Evolutionary conservation across 306 rosid species (phyloP).

Genomic region (Leucaena leucocephala): DNA sequence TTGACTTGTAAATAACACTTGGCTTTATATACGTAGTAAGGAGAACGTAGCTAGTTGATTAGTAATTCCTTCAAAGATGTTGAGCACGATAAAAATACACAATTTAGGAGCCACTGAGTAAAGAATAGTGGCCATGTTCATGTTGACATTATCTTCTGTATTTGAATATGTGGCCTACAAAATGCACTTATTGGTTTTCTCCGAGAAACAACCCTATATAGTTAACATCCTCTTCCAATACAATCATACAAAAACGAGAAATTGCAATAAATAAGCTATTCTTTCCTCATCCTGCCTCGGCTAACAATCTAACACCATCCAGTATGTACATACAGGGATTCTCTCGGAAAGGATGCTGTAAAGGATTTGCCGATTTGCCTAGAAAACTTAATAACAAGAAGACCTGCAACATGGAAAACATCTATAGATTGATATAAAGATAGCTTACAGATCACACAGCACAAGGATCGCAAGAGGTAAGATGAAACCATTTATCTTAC

Average conservation of each 20-base stretch:
- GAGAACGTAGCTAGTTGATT: not conserved
- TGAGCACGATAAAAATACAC: not conserved
- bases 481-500: not conserved
- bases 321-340: slow-evolving; percentile 58
- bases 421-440: slow-evolving; percentile 16
- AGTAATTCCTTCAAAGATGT: not conserved
- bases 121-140: slow-evolving; percentile 14
- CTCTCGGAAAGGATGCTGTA: slow-evolving; percentile 37
- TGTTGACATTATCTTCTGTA: slow-evolving; percentile 22
- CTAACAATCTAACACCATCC: slow-evolving; percentile 40
- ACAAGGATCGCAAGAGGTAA: slow-evolving; percentile 20
- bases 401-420: slow-evolving; percentile 46
- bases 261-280: slow-evolving; percentile 35
- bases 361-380: slow-evolving; percentile 24
- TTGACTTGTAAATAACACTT: not conserved
- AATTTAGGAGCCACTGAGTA: not conserved
- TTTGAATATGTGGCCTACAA: slow-evolving; percentile 33
- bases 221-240: slow-evolving; percentile 19
- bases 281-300: slow-evolving; percentile 44
- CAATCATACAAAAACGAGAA: slow-evolving; percentile 34
- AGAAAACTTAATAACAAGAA: slow-evolving; percentile 25
- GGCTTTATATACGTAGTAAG: not conserved
- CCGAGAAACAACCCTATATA: slow-evolving; percentile 34
- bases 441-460: not conserved
- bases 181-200: slow-evolving; percentile 38